Conservation (phyloP, 2,329 filamentous ascomycete species). For the Colletotrichum sp. region DNA sequence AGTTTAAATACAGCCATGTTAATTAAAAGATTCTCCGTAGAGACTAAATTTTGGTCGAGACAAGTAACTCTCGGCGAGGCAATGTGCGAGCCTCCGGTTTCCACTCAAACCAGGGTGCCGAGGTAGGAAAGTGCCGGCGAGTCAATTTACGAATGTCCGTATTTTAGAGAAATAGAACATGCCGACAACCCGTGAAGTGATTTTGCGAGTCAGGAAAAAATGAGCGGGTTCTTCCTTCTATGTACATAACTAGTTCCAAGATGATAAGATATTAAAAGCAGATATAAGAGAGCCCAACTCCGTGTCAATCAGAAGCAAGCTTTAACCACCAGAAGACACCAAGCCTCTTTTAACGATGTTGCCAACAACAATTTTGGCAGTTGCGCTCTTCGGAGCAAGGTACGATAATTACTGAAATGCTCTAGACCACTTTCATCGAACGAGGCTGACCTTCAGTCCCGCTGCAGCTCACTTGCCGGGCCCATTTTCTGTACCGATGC, state of each 20-base stretch:
- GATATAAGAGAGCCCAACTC: background rate
- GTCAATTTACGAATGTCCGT: background rate
- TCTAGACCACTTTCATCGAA: accelerated
- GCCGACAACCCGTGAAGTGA: background rate
- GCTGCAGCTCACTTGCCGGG: background rate
- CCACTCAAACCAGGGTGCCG: background rate
- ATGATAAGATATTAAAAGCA: background rate
- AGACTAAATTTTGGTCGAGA: background rate
- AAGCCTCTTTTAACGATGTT: background rate
- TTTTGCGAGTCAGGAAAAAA: background rate
- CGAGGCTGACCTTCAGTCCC: background rate
- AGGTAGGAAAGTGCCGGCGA: background rate
- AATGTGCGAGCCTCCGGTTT: background rate
- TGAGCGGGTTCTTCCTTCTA: background rate
- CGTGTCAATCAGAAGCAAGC: background rate
- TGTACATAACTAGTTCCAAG: background rate
- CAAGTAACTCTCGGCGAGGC: background rate
- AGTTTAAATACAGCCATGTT: background rate
- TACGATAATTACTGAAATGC: background rate
- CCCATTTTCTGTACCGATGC: background rate
- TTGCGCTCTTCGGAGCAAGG: background rate
- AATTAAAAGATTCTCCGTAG: background rate
- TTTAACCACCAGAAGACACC: background rate
- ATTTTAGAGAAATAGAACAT: background rate
- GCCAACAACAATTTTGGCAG: background rate